A percentile compares a stretch with the other conserved stretches of the same genome.
Conservation (phyloP, 2,329 filamentous ascomycete species). For the Monilinia fructigena region DNA sequence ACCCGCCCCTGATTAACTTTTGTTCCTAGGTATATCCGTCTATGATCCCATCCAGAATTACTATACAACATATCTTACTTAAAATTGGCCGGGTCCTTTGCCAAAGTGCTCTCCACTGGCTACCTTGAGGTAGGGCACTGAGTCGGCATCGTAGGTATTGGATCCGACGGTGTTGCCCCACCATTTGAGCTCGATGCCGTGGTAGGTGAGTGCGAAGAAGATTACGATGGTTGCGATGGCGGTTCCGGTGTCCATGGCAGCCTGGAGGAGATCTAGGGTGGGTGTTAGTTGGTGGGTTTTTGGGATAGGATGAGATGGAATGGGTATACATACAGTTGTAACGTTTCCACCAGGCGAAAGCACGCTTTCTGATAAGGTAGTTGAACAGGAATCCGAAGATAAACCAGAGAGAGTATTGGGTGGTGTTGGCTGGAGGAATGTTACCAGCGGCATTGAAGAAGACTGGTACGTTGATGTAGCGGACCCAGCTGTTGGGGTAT, state of each 20-base stretch:
- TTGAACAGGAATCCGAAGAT: constrained; percentile 50
- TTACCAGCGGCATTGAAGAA: constrained; percentile 49
- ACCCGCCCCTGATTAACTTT: too few species aligned
- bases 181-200: constrained; percentile 44
- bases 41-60: too few species aligned
- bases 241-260: constrained; percentile 49
- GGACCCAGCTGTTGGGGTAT: constrained; percentile 50
- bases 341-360: constrained; percentile 52
- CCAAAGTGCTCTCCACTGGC: background rate
- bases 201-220: constrained; percentile 52
- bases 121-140: constrained; percentile 14
- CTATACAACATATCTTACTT: too few species aligned
- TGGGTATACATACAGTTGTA: constrained; percentile 32
- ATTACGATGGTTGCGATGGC: constrained; percentile 53
- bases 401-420: constrained; percentile 49
- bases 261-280: constrained; percentile 46
- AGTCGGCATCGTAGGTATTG: constrained; percentile 3
- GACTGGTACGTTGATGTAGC: constrained; percentile 51
- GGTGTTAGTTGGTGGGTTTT: background rate
- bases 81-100: background rate
- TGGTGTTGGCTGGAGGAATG: constrained; percentile 52
- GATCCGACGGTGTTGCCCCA: constrained; percentile 36
- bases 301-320: constrained; percentile 30
- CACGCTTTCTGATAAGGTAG: constrained; percentile 48
- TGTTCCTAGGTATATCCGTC: too few species aligned